phyloP scores from a whole-genome alignment of 2,329 filamentous ascomycete species.

The Nothomitra cinnamomea region DNA sequence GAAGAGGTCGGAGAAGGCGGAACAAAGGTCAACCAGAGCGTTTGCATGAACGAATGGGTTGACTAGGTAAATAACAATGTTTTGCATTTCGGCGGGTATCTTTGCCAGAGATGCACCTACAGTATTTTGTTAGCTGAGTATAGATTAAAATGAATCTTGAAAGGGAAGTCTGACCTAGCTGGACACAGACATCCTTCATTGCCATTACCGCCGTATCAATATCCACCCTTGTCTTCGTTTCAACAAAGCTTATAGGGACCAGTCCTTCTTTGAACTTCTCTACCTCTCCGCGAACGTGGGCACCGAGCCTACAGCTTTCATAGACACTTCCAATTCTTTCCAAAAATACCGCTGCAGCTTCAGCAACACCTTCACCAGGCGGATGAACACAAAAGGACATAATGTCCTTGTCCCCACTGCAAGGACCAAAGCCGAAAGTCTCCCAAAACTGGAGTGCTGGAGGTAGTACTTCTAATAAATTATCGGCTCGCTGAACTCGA shows the following conservation, averaged over 20 bases:
- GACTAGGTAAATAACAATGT: constrained; percentile 60
- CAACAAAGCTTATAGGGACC: constrained; percentile 12
- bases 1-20: constrained; percentile 56
- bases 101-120: constrained; percentile 20
- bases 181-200: constrained; percentile 11
- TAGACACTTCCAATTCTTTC: constrained; percentile 53
- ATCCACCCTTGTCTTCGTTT: neutral
- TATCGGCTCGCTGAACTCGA: constrained; percentile 52
- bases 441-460: constrained; percentile 70
- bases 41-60: constrained; percentile 47
- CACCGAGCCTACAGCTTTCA: constrained; percentile 56
- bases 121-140: constrained; percentile 7
- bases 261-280: constrained; percentile 23
- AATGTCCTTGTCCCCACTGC: constrained; percentile 54
- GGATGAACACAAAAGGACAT: constrained; percentile 56
- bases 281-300: constrained; percentile 31
- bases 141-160: constrained; percentile 15
- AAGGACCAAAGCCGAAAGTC: constrained; percentile 55
- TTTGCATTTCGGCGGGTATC: constrained; percentile 26
- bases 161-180: constrained; percentile 13
- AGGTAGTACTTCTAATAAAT: constrained; percentile 54
- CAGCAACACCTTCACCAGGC: constrained; percentile 41
- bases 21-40: constrained; percentile 52
- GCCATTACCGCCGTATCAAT: constrained; percentile 4
- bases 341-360: constrained; percentile 46